Percentiles rank a stretch among this genome's conserved stretches.
Conservation (phyloP, 495 filamentous ascomycete genomes). For the Penicillium angulare region DNA sequence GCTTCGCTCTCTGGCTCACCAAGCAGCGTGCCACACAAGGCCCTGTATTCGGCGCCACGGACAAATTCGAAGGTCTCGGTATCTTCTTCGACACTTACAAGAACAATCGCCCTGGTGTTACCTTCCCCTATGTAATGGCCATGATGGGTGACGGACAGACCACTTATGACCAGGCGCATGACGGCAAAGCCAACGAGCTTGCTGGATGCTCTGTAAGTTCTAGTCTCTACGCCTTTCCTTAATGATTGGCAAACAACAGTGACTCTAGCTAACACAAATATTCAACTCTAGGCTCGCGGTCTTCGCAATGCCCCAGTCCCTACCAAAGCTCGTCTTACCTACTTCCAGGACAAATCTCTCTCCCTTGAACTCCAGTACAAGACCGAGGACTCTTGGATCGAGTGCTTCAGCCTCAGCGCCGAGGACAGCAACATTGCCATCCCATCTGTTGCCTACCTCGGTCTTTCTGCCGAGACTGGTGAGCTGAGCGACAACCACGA, state of each 20-base stretch:
- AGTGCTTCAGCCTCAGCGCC: conserved; percentile 73
- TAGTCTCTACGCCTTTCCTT: background rate
- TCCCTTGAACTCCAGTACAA: conserved; percentile 95
- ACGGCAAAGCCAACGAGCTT: conserved; percentile 90
- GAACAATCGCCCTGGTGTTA: conserved; percentile 93
- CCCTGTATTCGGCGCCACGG: conserved; percentile 82
- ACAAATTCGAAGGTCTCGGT: conserved; percentile 92
- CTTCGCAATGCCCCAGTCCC: conserved; percentile 74
- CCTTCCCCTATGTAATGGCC: conserved; percentile 98
- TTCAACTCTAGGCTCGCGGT: conserved; percentile 64
- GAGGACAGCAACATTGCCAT: conserved; percentile 71
- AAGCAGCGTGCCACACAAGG: conserved; percentile 82
- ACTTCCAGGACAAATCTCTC: conserved; percentile 93
- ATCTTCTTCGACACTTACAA: conserved; percentile 99
- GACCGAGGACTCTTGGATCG: conserved; percentile 77
- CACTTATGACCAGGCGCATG: conserved; percentile 87
- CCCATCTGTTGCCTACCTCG: conserved; percentile 88
- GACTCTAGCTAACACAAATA: conserved; percentile 2
- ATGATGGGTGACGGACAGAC: conserved; percentile 94
- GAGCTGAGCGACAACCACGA: conserved; percentile 98
- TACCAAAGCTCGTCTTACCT: conserved; percentile 85
- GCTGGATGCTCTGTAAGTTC: conserved; percentile 81
- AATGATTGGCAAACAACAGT: background rate
- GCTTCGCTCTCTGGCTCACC: conserved; percentile 98
- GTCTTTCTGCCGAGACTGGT: conserved; percentile 93